Conservation (phyloP, 306 rosid species). For the Castanopsis chinensis region DNA sequence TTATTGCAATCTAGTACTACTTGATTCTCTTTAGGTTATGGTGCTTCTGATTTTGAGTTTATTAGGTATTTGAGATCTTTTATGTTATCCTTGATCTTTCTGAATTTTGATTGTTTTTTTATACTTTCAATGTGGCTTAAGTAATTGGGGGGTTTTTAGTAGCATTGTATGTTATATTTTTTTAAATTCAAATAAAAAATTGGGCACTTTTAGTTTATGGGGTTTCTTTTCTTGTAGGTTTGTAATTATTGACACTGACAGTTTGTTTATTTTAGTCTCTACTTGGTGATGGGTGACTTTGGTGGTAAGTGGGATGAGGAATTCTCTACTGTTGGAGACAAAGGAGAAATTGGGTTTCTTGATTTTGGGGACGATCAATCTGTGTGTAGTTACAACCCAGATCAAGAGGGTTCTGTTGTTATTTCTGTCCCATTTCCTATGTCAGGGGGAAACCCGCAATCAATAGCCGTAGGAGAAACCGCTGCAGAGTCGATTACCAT, state of each 20-base stretch:
- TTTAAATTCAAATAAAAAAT: not conserved
- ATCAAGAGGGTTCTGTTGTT: constrained; percentile 49
- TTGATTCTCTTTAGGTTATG: not conserved
- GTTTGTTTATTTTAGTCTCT: constrained; percentile 22
- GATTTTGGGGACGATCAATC: constrained; percentile 81
- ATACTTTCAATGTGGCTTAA: not conserved
- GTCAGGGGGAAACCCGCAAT: constrained; percentile 62
- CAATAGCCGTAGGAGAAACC: constrained; percentile 51
- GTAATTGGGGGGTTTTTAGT: not conserved
- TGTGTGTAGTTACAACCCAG: constrained; percentile 54
- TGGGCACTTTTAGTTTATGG: not conserved
- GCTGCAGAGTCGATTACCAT: constrained; percentile 55
- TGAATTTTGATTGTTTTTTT: not conserved
- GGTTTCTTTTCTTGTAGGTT: not conserved
- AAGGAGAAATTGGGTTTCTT: constrained; percentile 72
- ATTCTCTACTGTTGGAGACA: constrained; percentile 68
- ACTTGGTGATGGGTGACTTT: constrained; percentile 46
- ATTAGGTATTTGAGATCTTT: not conserved
- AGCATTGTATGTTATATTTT: not conserved
- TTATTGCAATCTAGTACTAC: not conserved
- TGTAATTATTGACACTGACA: constrained; percentile 34
- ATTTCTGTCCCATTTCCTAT: constrained; percentile 74
- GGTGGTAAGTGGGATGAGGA: constrained; percentile 62
- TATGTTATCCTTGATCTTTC: not conserved
- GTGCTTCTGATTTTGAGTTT: constrained; percentile 6